Evolutionary conservation across 129 eudicot genomes (phyloP).

Genomic region (Centella asiatica): DNA sequence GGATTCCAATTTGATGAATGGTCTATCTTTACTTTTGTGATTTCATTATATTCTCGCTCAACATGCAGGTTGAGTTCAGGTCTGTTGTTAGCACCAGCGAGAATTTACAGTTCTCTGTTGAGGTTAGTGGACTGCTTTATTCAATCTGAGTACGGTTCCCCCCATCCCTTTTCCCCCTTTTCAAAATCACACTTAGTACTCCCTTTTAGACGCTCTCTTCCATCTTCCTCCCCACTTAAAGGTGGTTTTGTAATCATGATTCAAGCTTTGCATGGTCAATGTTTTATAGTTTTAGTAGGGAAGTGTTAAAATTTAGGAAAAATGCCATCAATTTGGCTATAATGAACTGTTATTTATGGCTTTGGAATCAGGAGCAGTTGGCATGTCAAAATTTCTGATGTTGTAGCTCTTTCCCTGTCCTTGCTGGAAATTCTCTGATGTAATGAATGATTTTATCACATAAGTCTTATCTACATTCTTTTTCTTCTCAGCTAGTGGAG

Average conservation of each 20-base stretch:
- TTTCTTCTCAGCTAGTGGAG: background rate
- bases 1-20: background rate
- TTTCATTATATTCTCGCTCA: constrained; percentile 11
- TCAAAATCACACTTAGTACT: too few species aligned
- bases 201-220: background rate
- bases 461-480: background rate
- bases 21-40: constrained; percentile 3
- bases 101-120: constrained; percentile 68
- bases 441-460: background rate
- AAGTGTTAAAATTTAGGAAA: background rate
- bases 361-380: background rate
- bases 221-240: background rate
- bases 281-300: background rate
- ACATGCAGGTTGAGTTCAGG: constrained; percentile 80
- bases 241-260: background rate
- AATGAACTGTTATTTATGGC: background rate
- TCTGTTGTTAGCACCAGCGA: constrained; percentile 51
- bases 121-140: constrained; percentile 35
- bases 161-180: too few species aligned
- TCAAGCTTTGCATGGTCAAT: background rate
- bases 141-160: background rate
- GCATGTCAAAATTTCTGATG: background rate
- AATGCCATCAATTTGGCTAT: background rate
- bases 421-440: background rate
- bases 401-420: background rate